Evolutionary conservation across 78 protist genomes (phyloP), one percentile per base, ranked within the genome.

Genomic region (Dictyostelium capitatum): DNA sequence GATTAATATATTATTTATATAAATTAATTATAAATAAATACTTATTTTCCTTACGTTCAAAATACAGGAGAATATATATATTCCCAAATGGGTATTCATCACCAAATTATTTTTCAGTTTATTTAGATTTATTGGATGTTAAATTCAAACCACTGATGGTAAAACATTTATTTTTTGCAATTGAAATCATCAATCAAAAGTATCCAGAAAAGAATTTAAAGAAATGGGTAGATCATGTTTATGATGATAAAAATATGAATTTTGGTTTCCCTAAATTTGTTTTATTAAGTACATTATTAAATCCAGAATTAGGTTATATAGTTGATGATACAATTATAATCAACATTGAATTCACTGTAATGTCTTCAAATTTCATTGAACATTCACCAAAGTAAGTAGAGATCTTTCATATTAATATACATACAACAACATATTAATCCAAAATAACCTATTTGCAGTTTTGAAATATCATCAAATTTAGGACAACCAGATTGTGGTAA

Each of bases 231-330:
- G 93, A 87, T 7, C 93, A 87, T 65, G 70, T 77, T 9, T 87
- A 70, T 64, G 93, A 87, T 37, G 93, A 87, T 23, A 87, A 87
- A 47, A 87, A 87, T 50, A 87, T 87, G 93, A 87, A 87, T 65
- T 87, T 87, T 78, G 93, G 93, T n/a, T 87, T 87, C 69, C 93
- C 93, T 12, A 87, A 87, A 50, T 87, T 87, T 67, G 93, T 87
- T n/a, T 70, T 87, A 19, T 64, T 87, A 17, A 37, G 78, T 25
- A 87, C 93, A 9, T 56, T 87, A 12, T 50, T 77, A 25, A 87
- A 87, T 32, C 78, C 78, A 23, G 93, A 74, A 12, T 23, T 54
- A 20, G 93, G 93, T 30, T 87, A 30, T n/a, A 87, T 87, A 20
- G 84, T 87, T 19, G 93, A 87, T n/a, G 93, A 87, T 65, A 87